Evolutionary conservation across 192 early-diverging fungal species (phyloP).

Genomic region (Dissophora globulifera): DNA sequence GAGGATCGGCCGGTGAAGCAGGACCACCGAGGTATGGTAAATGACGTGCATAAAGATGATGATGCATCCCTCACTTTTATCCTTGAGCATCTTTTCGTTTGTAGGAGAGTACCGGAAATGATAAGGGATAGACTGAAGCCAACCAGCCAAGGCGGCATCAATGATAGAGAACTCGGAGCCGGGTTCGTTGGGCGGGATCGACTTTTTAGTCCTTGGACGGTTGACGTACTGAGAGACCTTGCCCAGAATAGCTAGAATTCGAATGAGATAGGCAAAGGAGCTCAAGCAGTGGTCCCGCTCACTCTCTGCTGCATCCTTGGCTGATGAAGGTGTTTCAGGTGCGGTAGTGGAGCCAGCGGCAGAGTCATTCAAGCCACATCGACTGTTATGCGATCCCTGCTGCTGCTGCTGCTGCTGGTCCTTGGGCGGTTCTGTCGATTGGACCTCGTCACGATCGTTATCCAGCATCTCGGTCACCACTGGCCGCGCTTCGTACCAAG

Average conservation of each 20-base stretch:
- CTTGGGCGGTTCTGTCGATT: not conserved
- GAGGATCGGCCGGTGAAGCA: conserved; percentile 61
- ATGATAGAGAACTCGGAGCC: conserved; percentile 59
- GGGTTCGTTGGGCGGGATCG: conserved; percentile 52
- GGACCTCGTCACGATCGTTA: conserved; percentile 9
- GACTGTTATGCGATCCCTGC: not conserved
- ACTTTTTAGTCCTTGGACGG: conserved; percentile 35
- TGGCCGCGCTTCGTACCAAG: conserved; percentile 54
- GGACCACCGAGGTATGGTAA: conserved; percentile 57
- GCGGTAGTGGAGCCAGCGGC: not conserved
- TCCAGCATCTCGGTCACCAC: conserved; percentile 45
- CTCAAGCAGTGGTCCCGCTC: conserved; percentile 23
- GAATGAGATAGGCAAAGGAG: conserved; percentile 52
- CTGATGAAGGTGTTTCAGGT: not conserved
- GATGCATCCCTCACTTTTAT: conserved; percentile 29
- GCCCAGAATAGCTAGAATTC: conserved; percentile 56
- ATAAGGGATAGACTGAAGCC: conserved; percentile 43
- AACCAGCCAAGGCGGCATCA: conserved; percentile 46
- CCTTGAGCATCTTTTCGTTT: conserved; percentile 30
- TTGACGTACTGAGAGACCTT: conserved; percentile 59
- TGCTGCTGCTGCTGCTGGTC: too few species aligned
- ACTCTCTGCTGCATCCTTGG: not conserved
- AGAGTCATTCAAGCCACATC: not conserved
- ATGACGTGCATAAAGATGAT: conserved; percentile 55
- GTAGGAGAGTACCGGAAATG: conserved; percentile 49